Base-by-base conservation (phyloP, 106 monocot genomes). In the Gastrodia elata region DNA sequence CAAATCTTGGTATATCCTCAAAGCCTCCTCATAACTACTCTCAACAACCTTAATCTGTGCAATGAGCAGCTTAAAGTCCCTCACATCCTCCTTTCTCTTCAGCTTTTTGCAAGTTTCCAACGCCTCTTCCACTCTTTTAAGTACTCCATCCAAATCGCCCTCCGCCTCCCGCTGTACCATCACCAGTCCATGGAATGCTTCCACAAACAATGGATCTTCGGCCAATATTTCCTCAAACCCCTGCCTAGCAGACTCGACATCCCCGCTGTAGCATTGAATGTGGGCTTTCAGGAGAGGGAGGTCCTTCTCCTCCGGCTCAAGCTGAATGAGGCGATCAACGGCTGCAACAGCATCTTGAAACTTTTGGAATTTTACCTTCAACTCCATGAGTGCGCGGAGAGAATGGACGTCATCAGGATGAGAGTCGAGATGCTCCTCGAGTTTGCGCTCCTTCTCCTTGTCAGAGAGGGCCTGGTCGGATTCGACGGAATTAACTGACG, bases 101-200 rank as follows among this genome's bases (percentile, higher is more conserved):
- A 73, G 84, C 64, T 78, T 84, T 78, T 75, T 80, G 80, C 94
- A 94, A 40, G 71, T 41, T 64, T 79, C 84, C 73, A 90, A 80
- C 15, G 87, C 81, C 2, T 64, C 42, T 48, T 82, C 78, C 6
- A 94, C 68, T 33, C 88, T 73, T 43, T 84, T 76, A 59, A 84
- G 38, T 5, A 90, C 38, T 27, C 27, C 39, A 6, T 58, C 65
- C 40, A 94, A 74, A 20, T 85, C 82, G 4, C 39, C 80, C 0
- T 40, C 76, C 30, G 38, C 37, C 59, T 68, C 74, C 20, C 68
- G 39, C 41, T 40, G 33, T 2, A 74, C 73, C 87, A 94, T 78
- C 14, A 94, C 83, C 16, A 94, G 75, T n/a, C 90, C 94, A 37
- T 94, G 90, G 72, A 88, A 94, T 6, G 90, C 94, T 70, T 94